These are phyloP conservation scores for Penicillium daleae DNA, from an alignment of 495 filamentous ascomycete genomes.

Conservation along the genomic window DNA sequence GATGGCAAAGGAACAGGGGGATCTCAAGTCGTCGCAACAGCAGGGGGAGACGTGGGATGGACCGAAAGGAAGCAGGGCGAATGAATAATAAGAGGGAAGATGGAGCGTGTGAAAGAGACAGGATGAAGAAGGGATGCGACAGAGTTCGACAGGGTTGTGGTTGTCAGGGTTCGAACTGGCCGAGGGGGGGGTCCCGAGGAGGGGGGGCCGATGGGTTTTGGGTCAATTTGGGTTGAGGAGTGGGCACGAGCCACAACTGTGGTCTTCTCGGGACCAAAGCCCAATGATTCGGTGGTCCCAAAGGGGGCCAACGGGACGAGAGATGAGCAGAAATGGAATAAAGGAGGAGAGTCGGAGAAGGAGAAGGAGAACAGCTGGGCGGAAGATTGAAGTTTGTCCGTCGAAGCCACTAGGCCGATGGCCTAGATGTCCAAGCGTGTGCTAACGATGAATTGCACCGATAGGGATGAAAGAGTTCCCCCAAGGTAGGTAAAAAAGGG, in stretches of 20 bases:
- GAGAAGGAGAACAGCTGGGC: not conserved
- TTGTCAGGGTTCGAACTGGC: not conserved
- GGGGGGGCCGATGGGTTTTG: not conserved
- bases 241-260: constrained; percentile 9
- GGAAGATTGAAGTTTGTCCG: not conserved
- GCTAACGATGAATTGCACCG: not conserved
- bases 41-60: not conserved
- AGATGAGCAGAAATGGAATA: not conserved
- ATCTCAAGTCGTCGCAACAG: not conserved
- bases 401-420: not conserved
- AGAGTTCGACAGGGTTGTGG: constrained; percentile 7
- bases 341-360: not conserved
- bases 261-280: not conserved
- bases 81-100: constrained; percentile 11
- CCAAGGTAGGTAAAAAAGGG: not conserved
- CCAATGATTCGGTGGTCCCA: not conserved
- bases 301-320: not conserved
- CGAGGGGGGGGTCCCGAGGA: not conserved
- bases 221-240: constrained; percentile 3
- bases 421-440: not conserved
- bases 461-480: not conserved
- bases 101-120: constrained; percentile 15
- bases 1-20: constrained; percentile 13
- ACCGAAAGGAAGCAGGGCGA: constrained; percentile 1
- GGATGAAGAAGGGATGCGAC: constrained; percentile 17